Percentiles rank a stretch among this genome's conserved stretches.
These are phyloP conservation scores for Aspergillus luchuensis DNA, from an alignment of 2,329 filamentous ascomycete species.

Conservation along the genomic window DNA sequence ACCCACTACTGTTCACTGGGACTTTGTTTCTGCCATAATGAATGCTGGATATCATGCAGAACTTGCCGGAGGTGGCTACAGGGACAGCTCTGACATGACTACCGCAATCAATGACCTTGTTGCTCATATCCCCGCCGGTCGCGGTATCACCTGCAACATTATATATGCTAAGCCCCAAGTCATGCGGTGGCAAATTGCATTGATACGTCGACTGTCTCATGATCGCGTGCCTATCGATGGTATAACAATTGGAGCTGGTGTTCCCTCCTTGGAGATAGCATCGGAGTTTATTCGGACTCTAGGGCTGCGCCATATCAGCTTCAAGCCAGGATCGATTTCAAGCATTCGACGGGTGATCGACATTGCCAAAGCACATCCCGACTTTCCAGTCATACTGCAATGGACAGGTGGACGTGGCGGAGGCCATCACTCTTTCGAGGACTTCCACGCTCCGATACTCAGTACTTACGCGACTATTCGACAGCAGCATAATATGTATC, in stretches of 20 bases:
- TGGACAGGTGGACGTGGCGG: slow-evolving; percentile 95
- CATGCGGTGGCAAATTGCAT: slow-evolving; percentile 56
- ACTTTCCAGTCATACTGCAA: slow-evolving; percentile 88
- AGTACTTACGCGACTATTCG: slow-evolving; percentile 81
- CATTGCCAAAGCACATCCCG: slow-evolving; percentile 90
- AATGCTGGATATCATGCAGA: slow-evolving; percentile 53
- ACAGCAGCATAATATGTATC: slow-evolving; percentile 74
- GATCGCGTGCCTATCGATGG: slow-evolving; percentile 86
- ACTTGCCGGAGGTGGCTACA: slow-evolving; percentile 55
- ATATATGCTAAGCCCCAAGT: slow-evolving; percentile 58
- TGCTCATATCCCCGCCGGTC: slow-evolving; percentile 67
- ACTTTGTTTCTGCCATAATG: slow-evolving; percentile 57
- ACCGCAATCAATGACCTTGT: slow-evolving; percentile 51
- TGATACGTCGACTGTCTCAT: slow-evolving; percentile 59
- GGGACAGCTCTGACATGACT: slow-evolving; percentile 48
- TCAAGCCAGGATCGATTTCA: slow-evolving; percentile 89
- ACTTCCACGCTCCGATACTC: slow-evolving; percentile 89
- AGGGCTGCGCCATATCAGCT: slow-evolving; percentile 87
- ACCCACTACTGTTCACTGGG: slow-evolving; percentile 80
- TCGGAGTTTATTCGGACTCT: slow-evolving; percentile 93
- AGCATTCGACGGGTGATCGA: slow-evolving; percentile 88
- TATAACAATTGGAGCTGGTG: slow-evolving; percentile 87
- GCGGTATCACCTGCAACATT: slow-evolving; percentile 56
- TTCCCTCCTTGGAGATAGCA: slow-evolving; percentile 89
- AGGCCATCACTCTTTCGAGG: slow-evolving; percentile 92